These are phyloP conservation scores for Nadsonia starkeyi-henricii DNA, from an alignment of 1,139 yeast species.

Conservation along the genomic window DNA sequence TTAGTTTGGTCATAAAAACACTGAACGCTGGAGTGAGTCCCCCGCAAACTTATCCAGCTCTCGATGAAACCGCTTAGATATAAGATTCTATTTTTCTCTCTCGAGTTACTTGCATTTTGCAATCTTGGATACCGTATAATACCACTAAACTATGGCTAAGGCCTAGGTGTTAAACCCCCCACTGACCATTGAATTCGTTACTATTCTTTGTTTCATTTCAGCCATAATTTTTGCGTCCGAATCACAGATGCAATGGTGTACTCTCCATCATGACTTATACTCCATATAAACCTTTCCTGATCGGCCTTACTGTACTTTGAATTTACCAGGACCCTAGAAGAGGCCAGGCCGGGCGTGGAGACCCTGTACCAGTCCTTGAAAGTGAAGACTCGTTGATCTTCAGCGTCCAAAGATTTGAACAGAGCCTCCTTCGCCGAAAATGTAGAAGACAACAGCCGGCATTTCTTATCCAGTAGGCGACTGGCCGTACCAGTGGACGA, in stretches of 20 bases:
- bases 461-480: constrained; percentile 12
- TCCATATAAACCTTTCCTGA: constrained; percentile 38
- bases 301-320: constrained; percentile 1
- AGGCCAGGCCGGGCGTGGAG: constrained; percentile 6
- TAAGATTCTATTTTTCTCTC: too few species aligned
- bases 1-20: too few species aligned
- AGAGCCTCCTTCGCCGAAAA: constrained; percentile 76
- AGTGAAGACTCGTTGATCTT: constrained; percentile 37
- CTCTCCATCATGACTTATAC: constrained; percentile 57
- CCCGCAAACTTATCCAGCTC: too few species aligned
- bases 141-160: not conserved
- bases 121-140: not conserved
- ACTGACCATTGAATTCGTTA: too few species aligned
- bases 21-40: too few species aligned
- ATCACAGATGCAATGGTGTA: constrained; percentile 15
- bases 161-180: not conserved
- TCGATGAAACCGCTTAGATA: too few species aligned
- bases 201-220: too few species aligned
- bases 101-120: too few species aligned
- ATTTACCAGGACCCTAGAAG: constrained; percentile 14
- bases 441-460: constrained; percentile 34
- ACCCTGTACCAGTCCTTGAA: constrained; percentile 51
- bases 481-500: constrained; percentile 9
- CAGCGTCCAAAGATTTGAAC: constrained; percentile 41
- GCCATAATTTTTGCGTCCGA: not conserved